Conservation (phyloP, 148 eudicot genomes). For the Rhododendron williamsianum region DNA sequence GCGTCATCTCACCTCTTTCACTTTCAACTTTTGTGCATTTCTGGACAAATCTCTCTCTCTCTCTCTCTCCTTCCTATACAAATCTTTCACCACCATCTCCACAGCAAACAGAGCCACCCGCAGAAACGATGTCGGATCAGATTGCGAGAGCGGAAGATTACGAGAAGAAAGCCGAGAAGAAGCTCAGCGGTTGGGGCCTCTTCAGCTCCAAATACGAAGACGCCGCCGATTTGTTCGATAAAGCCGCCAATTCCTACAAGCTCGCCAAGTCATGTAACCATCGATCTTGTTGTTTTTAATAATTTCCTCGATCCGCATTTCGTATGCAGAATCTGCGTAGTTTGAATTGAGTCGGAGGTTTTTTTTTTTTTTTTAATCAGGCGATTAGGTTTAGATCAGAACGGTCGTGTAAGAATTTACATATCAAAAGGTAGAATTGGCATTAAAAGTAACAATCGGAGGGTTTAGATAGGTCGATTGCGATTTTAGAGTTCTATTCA, state of each 20-base stretch:
- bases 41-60: not conserved
- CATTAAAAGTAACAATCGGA: not conserved
- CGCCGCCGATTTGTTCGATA: conserved; percentile 74
- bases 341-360: not conserved
- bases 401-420: not conserved
- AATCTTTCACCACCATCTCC: not conserved
- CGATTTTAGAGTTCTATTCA: not conserved
- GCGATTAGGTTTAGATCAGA: not conserved
- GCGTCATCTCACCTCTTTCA: not conserved
- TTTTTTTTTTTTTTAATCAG: not conserved
- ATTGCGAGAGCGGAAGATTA: conserved; percentile 47
- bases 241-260: conserved; percentile 75
- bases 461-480: not conserved
- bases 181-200: conserved; percentile 68
- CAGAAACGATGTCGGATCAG: conserved; percentile 15
- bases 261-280: conserved; percentile 68
- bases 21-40: not conserved
- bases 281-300: not conserved
- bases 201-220: conserved; percentile 73
- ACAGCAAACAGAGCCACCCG: not conserved
- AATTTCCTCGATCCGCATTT: not conserved
- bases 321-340: not conserved
- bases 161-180: conserved; percentile 78
- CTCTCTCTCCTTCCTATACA: not conserved
- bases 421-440: not conserved